Evolutionary conservation across 345 rosid genomes (phyloP).

Genomic region (Durio zibethinus): DNA sequence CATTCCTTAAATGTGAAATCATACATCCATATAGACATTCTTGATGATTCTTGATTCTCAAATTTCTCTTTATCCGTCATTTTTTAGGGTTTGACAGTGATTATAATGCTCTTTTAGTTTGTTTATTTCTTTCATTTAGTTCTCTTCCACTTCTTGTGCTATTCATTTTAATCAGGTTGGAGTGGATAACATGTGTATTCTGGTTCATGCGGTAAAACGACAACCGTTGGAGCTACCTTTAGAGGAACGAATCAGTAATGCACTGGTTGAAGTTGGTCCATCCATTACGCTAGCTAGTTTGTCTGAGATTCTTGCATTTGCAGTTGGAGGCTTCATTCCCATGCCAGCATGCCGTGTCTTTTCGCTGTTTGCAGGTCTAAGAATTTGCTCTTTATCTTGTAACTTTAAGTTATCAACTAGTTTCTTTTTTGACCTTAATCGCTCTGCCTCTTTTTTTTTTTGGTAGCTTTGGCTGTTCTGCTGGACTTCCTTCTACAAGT

Average conservation of each 20-base stretch:
- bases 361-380: constrained; percentile 93
- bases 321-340: constrained; percentile 88
- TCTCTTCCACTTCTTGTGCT: not conserved
- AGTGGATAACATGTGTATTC: constrained; percentile 97
- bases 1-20: not conserved
- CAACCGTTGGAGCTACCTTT: constrained; percentile 62
- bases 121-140: not conserved
- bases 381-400: not conserved
- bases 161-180: constrained; percentile 59
- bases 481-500: constrained; percentile 95
- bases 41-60: not conserved
- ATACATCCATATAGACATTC: not conserved
- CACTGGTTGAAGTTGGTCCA: constrained; percentile 97
- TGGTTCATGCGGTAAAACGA: constrained; percentile 95
- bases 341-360: constrained; percentile 99
- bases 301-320: constrained; percentile 94
- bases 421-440: not conserved
- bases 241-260: constrained; percentile 85
- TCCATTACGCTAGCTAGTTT: constrained; percentile 95
- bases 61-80: not conserved
- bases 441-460: not conserved
- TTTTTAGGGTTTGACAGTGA: not conserved
- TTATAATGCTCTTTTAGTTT: not conserved
- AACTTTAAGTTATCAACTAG: not conserved
- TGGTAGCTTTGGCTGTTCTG: constrained; percentile 87